Percentiles rank a stretch among this genome's conserved stretches.
phyloP scores from a whole-genome alignment of 2,329 filamentous ascomycete species.

The Clarireedia homoeocarpa region DNA sequence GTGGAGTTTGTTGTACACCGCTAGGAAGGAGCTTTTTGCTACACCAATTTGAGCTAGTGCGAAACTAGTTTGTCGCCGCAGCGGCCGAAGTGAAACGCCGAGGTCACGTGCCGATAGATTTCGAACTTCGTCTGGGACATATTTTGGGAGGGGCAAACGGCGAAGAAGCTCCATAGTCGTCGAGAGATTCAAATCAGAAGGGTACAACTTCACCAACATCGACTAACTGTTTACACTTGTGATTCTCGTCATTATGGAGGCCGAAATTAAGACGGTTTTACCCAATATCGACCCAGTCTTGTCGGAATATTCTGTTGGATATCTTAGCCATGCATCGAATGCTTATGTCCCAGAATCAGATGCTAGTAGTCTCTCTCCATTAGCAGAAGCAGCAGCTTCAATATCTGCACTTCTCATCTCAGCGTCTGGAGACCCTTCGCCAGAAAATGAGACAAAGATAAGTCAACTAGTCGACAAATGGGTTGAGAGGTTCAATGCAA shows the following conservation, averaged over 20 bases:
- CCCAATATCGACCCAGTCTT: slow-evolving; percentile 83
- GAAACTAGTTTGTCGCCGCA: neutral
- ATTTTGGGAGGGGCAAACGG: neutral
- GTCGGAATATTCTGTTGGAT: slow-evolving; percentile 89
- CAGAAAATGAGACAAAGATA: slow-evolving; percentile 68
- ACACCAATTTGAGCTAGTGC: slow-evolving; percentile 3
- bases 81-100: neutral
- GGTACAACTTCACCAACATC: neutral
- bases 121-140: neutral
- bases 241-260: slow-evolving; percentile 55
- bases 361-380: slow-evolving; percentile 58
- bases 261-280: slow-evolving; percentile 76
- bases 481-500: slow-evolving; percentile 70
- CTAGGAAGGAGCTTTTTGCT: slow-evolving; percentile 10
- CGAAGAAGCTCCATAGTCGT: neutral
- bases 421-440: slow-evolving; percentile 75
- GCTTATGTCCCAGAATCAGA: slow-evolving; percentile 72
- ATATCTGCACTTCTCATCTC: slow-evolving; percentile 88
- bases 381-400: slow-evolving; percentile 74
- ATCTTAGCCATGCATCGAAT: slow-evolving; percentile 86
- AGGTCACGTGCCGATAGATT: slow-evolving; percentile 1
- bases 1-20: slow-evolving; percentile 15
- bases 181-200: neutral
- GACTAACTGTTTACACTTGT: neutral
- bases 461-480: slow-evolving; percentile 82